Conservation (phyloP, 179 eudicot species). For the Gypsophila paniculata region DNA sequence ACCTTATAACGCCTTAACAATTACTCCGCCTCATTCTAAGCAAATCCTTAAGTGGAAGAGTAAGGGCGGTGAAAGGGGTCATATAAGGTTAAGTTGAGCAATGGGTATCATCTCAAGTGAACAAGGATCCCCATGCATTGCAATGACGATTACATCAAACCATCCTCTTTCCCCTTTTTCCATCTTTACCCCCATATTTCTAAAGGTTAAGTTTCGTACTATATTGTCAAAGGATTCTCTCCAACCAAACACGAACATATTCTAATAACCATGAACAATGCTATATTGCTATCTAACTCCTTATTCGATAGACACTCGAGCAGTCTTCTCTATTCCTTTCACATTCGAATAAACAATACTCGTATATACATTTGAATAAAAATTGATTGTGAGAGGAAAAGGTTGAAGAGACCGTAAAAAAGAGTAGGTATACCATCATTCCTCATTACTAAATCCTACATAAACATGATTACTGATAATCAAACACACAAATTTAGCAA, state of each 20-base stretch:
- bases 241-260: background rate
- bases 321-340: no score
- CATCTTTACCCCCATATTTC: background rate
- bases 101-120: background rate
- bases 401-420: no score
- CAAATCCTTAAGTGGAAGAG: background rate
- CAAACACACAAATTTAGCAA: constrained; percentile 1
- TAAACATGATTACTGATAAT: constrained; percentile 2
- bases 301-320: no score
- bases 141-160: background rate
- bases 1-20: no score
- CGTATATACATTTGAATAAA: no score
- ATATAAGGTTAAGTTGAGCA: background rate
- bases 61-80: background rate
- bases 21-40: no score
- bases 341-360: no score
- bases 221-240: background rate
- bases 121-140: background rate
- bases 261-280: no score
- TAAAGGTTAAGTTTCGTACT: background rate
- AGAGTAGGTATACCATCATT: no score
- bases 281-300: no score
- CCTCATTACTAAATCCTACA: no score
- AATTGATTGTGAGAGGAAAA: no score
- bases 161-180: background rate